Evolutionary conservation across 805 yeast species (phyloP), one percentile per base, ranked within the genome.

Genomic region (Helenozyma rhizophorensis): DNA sequence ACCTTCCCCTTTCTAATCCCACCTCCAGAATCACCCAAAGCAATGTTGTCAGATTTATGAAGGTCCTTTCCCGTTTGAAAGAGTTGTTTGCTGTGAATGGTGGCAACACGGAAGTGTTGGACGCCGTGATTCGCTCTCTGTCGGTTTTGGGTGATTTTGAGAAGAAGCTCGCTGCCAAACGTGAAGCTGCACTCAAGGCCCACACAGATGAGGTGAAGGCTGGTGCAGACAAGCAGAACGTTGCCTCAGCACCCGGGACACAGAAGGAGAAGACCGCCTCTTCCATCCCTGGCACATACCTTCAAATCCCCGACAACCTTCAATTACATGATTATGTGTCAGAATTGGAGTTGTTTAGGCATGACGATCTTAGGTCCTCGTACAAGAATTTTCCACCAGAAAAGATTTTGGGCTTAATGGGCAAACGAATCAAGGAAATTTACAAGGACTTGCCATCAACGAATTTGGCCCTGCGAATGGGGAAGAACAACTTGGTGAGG

Each of bases 31-130:
- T 44, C 21, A 34, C 27, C 10, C 17, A 19, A 14, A 31, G 33
- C 14, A 40, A 42, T 14, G 32, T 34, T 10, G 32, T 36, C 4
- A 30, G 43, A 23, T 37, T 40, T 23, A 43, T 36, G 39, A 40
- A 45, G 26, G 24, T 45, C 3, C 29, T 14, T 9, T 30, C 37
- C 4, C 33, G 42, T 10, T 34, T 45, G 16, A 40, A 27, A 21
- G 29, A 32, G 14, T 31, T 46, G 5, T 46, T 46, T 14, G 23
- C 27, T 9, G 16, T 37, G 4, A 46, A 46, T 17, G 47, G 47
- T 1, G 47, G 45, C 8, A 30, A 46, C 24, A 44, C 50, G 1
- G 45, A 42, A 21, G 30, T 46, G 4, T 32, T 46, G 13, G 50
- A 46, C 25, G 38, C 49, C 4, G 38, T 46, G 9, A 29, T 46